Evolutionary conservation across 2,329 filamentous ascomycete genomes (phyloP).

Genomic region (Fonsecaea pugnacius): DNA sequence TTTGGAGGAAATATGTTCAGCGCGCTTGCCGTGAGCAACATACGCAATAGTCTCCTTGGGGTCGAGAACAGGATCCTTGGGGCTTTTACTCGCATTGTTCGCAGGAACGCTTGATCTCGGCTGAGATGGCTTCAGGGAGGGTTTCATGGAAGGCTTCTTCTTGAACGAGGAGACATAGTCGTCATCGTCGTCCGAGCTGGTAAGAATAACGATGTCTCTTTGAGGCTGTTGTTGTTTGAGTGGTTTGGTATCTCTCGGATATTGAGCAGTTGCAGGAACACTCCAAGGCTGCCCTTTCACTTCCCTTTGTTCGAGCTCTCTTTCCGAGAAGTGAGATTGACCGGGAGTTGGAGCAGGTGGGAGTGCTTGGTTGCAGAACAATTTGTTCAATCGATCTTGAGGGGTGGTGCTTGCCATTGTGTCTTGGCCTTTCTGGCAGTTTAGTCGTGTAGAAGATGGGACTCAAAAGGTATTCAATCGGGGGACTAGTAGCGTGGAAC

Average conservation of each 20-base stretch:
- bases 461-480: neutral
- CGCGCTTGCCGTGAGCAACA: conserved; percentile 19
- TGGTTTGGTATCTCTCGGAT: conserved; percentile 20
- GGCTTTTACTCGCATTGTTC: neutral
- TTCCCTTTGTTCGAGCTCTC: conserved; percentile 27
- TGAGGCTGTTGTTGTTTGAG: conserved; percentile 9
- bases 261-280: conserved; percentile 19
- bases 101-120: conserved; percentile 6
- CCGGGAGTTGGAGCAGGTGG: conserved; percentile 22
- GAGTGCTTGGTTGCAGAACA: conserved; percentile 27
- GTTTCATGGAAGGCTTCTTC: conserved; percentile 30
- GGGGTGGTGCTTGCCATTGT: conserved; percentile 31
- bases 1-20: conserved; percentile 1
- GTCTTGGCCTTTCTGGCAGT: neutral
- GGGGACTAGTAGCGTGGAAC: neutral
- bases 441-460: neutral
- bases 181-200: conserved; percentile 35
- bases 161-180: conserved; percentile 35
- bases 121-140: conserved; percentile 2
- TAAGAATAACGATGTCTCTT: conserved; percentile 14
- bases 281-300: conserved; percentile 22
- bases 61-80: neutral
- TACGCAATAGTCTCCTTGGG: conserved; percentile 12
- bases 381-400: conserved; percentile 26
- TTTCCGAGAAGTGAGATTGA: conserved; percentile 27